Evolutionary conservation across 805 yeast genomes (phyloP), one percentile per base, ranked within the genome.

Genomic region (Zygoascus ofunaensis): DNA sequence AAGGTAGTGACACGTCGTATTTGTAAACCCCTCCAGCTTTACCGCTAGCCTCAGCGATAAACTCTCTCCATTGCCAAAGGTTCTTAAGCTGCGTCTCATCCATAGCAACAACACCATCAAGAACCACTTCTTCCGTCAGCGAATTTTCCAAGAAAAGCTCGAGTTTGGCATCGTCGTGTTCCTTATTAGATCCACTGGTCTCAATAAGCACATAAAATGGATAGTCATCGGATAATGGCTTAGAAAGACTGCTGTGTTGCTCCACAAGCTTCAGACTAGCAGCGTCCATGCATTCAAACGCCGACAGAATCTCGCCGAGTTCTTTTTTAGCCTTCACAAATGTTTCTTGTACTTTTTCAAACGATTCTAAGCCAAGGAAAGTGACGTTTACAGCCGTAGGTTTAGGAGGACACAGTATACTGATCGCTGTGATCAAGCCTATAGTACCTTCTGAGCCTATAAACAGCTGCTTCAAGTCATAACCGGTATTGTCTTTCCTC

Each of bases 1-100:
- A 72, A 30, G 97, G 97, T 48, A 92, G 68, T 2, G 97, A 87
- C 33, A 92, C 96, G 56, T 92, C 98, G 60, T 92, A 92, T 68
- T 92, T 92, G 71, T 90, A 92, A 42, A 90, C 97, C 55, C 97
- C 98, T 42, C 98, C 97, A 32, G 72, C 79, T 48, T 76, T 72
- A 41, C 84, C 82, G 4, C 85, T 73, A 4, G 95, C 89, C 67
- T 92, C 98, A 34, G 96, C 87, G 50, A 90, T 78, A 50, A 82
- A 74, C 66, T 92, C 98, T 68, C 98, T 80, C 97, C 97, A 92
- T 28, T 79, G 69, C 98, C 98, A 92, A 55, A 92, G 72, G 45
- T 78, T 79, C 49, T 71, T 72, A 48, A 85, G 65, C 64, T 92
- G 97, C 1, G 92, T 72, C 66, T 86, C 96, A 62, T 89, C 97